These are phyloP conservation scores for Lichtheimia ornata DNA, from an alignment of 371 early-diverging fungal species.

Conservation along the genomic window DNA sequence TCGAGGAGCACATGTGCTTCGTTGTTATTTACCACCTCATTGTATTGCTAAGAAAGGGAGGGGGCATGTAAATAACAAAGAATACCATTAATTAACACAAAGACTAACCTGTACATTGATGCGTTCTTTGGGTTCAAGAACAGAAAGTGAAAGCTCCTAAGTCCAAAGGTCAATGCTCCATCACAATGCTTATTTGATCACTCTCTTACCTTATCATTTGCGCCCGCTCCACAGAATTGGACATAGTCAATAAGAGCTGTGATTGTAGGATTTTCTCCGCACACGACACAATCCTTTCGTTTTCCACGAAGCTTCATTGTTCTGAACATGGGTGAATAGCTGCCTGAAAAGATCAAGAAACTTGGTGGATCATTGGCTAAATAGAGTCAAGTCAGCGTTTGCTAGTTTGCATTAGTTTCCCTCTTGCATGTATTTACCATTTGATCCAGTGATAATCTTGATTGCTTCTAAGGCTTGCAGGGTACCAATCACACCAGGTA, in stretches of 20 bases:
- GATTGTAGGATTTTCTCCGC: constrained; percentile 84
- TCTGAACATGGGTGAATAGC: constrained; percentile 74
- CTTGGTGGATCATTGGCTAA: constrained; percentile 44
- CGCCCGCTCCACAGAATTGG: constrained; percentile 82
- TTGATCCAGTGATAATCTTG: constrained; percentile 68
- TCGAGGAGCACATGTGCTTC: constrained; percentile 81
- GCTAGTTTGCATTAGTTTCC: background rate
- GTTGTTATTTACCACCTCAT: constrained; percentile 5
- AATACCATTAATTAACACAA: background rate
- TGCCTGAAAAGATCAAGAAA: constrained; percentile 81
- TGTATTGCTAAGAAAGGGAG: background rate
- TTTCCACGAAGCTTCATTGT: constrained; percentile 75
- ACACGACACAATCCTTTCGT: constrained; percentile 77
- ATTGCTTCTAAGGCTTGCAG: constrained; percentile 96
- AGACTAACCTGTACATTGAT: constrained; percentile 27
- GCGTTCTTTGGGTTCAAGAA: constrained; percentile 30
- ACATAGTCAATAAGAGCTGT: constrained; percentile 84
- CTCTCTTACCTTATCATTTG: constrained; percentile 69
- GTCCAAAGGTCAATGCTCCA: background rate
- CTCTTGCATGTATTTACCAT: constrained; percentile 20
- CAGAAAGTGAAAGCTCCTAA: constrained; percentile 16
- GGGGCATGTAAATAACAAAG: background rate
- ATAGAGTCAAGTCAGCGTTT: background rate
- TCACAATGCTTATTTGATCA: background rate
- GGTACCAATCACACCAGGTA: constrained; percentile 95